These are phyloP conservation scores for Penicillium sp. DNA, from an alignment of 2,329 filamentous ascomycete species.

Conservation along the genomic window DNA sequence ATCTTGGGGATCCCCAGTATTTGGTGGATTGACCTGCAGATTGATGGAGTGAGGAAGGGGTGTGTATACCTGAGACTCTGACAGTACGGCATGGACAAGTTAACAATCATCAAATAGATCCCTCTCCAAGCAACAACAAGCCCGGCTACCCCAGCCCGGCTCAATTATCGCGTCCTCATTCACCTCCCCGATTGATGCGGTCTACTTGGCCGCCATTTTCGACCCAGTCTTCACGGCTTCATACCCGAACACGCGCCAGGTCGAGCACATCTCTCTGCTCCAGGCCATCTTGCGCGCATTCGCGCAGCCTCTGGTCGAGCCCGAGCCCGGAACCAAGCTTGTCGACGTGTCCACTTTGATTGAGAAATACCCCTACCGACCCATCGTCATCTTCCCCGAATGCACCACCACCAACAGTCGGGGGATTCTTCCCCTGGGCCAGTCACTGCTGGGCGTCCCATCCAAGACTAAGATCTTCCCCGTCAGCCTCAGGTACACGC, in stretches of 20 bases:
- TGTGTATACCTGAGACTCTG: conserved; percentile 42
- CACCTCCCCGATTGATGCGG: conserved; percentile 86
- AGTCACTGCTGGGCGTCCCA: conserved; percentile 69
- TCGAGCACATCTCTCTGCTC: conserved; percentile 75
- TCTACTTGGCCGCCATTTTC: conserved; percentile 95
- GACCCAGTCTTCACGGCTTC: conserved; percentile 90
- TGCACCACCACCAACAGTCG: conserved; percentile 92
- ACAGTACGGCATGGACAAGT: not conserved
- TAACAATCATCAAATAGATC: conserved; percentile 47
- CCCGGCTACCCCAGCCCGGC: conserved; percentile 74
- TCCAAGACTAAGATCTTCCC: conserved; percentile 79
- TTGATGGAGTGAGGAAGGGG: conserved; percentile 93
- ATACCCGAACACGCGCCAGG: conserved; percentile 71
- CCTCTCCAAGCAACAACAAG: conserved; percentile 69
- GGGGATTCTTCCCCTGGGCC: conserved; percentile 81
- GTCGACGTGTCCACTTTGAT: conserved; percentile 66
- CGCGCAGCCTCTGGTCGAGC: conserved; percentile 54
- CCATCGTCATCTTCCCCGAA: conserved; percentile 88
- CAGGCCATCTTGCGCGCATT: conserved; percentile 75
- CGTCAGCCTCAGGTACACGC: conserved; percentile 84
- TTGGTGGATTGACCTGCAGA: conserved; percentile 98
- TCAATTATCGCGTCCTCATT: conserved; percentile 88
- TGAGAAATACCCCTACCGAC: conserved; percentile 67
- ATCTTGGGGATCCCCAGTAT: conserved; percentile 87
- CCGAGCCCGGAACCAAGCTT: conserved; percentile 52